A percentile compares a stretch with the other conserved stretches of the same genome.
phyloP scores from a whole-genome alignment of 2,329 filamentous ascomycete genomes.

The Berkeleyomyces basicola region DNA sequence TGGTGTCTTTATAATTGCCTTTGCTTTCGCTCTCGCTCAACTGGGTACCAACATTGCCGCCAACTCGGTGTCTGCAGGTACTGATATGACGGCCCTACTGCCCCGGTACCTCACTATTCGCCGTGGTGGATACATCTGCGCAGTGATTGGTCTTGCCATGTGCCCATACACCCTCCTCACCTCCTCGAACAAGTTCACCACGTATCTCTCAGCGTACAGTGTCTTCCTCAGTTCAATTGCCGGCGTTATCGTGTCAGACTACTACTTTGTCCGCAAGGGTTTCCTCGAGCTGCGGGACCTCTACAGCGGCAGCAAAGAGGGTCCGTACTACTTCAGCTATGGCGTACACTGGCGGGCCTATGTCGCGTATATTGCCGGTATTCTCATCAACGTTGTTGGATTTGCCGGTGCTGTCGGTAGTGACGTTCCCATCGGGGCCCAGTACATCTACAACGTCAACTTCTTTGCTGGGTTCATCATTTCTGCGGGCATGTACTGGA shows the following conservation, averaged over 20 bases:
- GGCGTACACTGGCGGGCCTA: conserved; percentile 78
- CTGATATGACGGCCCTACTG: conserved; percentile 64
- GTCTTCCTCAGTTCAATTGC: conserved; percentile 90
- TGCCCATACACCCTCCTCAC: conserved; percentile 72
- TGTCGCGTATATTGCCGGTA: conserved; percentile 63
- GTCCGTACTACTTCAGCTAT: conserved; percentile 56
- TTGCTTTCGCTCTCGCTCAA: conserved; percentile 61
- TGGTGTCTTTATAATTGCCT: conserved; percentile 57
- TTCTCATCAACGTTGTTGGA: conserved; percentile 79
- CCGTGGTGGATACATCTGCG: conserved; percentile 74
- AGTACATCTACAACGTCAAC: conserved; percentile 79
- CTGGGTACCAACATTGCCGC: conserved; percentile 77
- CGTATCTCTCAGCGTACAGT: conserved; percentile 79
- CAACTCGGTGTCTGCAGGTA: conserved; percentile 70
- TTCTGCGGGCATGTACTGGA: conserved; percentile 49
- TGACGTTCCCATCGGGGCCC: conserved; percentile 58
- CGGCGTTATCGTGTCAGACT: conserved; percentile 79
- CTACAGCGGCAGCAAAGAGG: conserved; percentile 51
- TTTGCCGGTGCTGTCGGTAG: conserved; percentile 67
- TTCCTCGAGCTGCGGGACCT: conserved; percentile 65
- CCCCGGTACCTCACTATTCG: conserved; percentile 73
- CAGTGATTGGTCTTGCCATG: conserved; percentile 63
- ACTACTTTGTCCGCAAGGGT: conserved; percentile 70
- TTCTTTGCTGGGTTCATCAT: conserved; percentile 77
- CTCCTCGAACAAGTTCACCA: conserved; percentile 67